Conservation (phyloP, 2,329 filamentous ascomycete species). For the Aspergillus novofumigatus region DNA sequence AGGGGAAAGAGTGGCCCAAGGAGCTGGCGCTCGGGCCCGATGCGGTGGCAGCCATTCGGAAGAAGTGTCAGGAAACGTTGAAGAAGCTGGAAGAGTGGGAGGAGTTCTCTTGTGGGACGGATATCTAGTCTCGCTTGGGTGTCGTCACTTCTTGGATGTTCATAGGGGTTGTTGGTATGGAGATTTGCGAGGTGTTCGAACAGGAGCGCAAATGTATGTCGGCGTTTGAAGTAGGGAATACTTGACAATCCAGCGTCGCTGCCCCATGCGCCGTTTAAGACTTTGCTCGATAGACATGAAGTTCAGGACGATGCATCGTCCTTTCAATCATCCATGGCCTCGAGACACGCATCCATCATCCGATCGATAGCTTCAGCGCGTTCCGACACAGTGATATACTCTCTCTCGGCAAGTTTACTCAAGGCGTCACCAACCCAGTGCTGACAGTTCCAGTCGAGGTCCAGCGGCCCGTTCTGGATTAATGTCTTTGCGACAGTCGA, state of each 20-base stretch:
- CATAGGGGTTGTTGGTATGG: background rate
- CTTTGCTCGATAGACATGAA: background rate
- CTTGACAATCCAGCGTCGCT: too few relatives aligned
- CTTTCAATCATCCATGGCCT: conserved; percentile 18
- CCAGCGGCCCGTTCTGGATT: conserved; percentile 18
- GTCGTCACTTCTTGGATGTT: background rate
- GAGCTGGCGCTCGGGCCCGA: conserved; percentile 29
- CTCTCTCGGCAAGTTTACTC: conserved; percentile 16
- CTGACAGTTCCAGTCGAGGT: conserved; percentile 31
- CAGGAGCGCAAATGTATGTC: too few relatives aligned
- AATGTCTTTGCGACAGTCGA: conserved; percentile 17
- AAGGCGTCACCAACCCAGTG: conserved; percentile 31
- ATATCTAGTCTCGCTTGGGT: background rate
- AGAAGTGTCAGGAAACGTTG: conserved; percentile 2
- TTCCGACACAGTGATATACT: conserved; percentile 16
- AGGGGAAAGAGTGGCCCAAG: conserved; percentile 19
- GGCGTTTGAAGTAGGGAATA: too few relatives aligned
- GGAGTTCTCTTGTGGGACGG: conserved; percentile 4
- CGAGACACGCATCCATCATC: conserved; percentile 27
- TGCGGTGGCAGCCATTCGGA: conserved; percentile 8
- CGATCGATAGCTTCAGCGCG: conserved; percentile 18
- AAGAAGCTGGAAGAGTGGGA: conserved; percentile 8
- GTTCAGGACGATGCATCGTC: too few relatives aligned
- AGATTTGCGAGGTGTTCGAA: too few relatives aligned
- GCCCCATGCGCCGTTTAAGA: too few relatives aligned